Percentiles rank a stretch among this genome's conserved stretches.
Conservation (phyloP, 1,284 basidiomycete species). For the Heterobasidion annosum region DNA sequence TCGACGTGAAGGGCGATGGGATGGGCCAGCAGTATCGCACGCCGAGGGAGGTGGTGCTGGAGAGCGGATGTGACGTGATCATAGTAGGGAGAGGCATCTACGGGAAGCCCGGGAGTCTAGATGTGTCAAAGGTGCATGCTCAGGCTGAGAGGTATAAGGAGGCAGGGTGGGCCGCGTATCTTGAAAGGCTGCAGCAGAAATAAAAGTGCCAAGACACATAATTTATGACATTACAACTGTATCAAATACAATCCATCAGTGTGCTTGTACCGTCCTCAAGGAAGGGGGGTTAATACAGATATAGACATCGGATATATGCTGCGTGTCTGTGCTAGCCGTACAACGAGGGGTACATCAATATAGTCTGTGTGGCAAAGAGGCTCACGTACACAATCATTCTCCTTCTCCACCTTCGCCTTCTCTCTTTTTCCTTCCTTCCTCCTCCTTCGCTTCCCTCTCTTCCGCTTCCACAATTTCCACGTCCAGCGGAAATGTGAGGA, state of each 20-base stretch:
- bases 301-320: neutral
- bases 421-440: conserved; percentile 27
- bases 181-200: conserved; percentile 24
- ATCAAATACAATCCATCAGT: neutral
- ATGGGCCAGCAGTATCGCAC: conserved; percentile 98
- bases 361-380: neutral
- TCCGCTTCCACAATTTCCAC: conserved; percentile 90
- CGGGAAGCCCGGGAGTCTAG: conserved; percentile 57
- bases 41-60: conserved; percentile 76
- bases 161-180: conserved; percentile 92
- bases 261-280: neutral
- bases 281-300: neutral
- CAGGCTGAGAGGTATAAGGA: conserved; percentile 80
- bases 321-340: neutral
- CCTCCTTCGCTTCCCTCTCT: conserved; percentile 59
- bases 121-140: conserved; percentile 48
- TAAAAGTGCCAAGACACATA: neutral
- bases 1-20: conserved; percentile 76
- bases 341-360: neutral
- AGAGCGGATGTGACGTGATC: conserved; percentile 93
- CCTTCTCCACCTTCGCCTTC: conserved; percentile 16
- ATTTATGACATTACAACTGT: neutral
- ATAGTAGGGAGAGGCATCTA: conserved; percentile 97
- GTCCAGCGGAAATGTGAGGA: conserved; percentile 94
- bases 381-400: neutral